Conservation (phyloP, 2,329 filamentous ascomycete genomes). For the Aspergillus clavatus region DNA sequence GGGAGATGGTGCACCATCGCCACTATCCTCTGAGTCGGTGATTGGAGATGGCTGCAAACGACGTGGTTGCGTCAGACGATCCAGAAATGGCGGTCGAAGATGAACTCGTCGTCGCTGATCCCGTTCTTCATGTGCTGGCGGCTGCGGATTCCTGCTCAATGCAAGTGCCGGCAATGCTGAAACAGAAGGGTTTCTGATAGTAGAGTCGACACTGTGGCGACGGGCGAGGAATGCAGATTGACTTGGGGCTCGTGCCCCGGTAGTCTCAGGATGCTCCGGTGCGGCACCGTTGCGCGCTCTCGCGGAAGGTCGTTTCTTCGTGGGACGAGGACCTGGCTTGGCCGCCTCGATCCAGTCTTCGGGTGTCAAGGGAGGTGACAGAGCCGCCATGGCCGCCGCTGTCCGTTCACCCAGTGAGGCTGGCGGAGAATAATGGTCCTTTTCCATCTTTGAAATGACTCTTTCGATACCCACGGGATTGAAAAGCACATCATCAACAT, state of each 20-base stretch:
- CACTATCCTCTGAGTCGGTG: conserved; percentile 21
- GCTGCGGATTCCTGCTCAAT: conserved; percentile 15
- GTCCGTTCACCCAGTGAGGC: conserved; percentile 9
- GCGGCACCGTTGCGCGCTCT: conserved; percentile 7
- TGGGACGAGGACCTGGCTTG: conserved; percentile 20
- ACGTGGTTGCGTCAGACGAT: conserved; percentile 22
- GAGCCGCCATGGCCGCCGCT: conserved; percentile 8
- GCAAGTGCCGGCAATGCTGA: conserved; percentile 27
- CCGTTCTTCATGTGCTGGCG: conserved; percentile 18
- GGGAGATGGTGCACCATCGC: conserved; percentile 33
- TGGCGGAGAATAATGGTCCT: conserved; percentile 19
- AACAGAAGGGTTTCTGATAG: conserved; percentile 20
- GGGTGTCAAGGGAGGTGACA: conserved; percentile 35
- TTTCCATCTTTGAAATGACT: conserved; percentile 19
- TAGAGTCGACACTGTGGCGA: conserved; percentile 25
- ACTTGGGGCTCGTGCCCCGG: conserved; percentile 17
- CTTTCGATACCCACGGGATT: conserved; percentile 18
- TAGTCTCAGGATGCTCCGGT: conserved; percentile 8
- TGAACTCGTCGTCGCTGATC: conserved; percentile 30
- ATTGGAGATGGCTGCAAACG: conserved; percentile 24
- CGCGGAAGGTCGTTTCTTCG: conserved; percentile 12
- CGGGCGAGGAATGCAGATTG: conserved; percentile 25
- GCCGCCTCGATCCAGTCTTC: conserved; percentile 42
- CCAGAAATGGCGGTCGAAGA: conserved; percentile 35
- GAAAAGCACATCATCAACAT: conserved; percentile 19